A percentile compares a stretch with the other conserved stretches of the same genome.
phyloP scores from a whole-genome alignment of 2,329 filamentous ascomycete species.

The Diaporthe humulicola region DNA sequence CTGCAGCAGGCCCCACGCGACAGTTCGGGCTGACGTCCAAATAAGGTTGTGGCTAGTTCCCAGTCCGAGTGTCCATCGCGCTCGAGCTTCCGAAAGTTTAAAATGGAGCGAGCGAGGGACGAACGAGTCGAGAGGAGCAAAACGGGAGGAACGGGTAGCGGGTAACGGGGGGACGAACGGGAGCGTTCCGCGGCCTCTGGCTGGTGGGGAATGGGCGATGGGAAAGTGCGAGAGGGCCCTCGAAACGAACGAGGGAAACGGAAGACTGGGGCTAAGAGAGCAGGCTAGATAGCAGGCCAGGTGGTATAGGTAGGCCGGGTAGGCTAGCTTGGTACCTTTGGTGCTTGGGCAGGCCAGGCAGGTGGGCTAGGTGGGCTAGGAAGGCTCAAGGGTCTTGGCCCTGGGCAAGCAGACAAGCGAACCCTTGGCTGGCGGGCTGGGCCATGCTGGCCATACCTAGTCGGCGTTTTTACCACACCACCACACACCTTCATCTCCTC shows the following conservation, averaged over 20 bases:
- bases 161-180: conserved; percentile 12
- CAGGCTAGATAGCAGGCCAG: neutral
- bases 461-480: conserved; percentile 10
- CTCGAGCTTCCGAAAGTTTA: conserved; percentile 36
- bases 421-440: conserved; percentile 26
- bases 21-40: conserved; percentile 35
- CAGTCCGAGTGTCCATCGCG: conserved; percentile 35
- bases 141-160: conserved; percentile 6
- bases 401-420: conserved; percentile 4
- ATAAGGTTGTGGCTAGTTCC: conserved; percentile 39
- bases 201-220: neutral
- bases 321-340: neutral
- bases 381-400: conserved; percentile 20
- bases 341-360: neutral
- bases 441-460: conserved; percentile 4
- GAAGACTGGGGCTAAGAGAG: neutral
- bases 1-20: neutral
- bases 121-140: conserved; percentile 11
- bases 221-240: neutral
- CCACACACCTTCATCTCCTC: neutral
- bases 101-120: conserved; percentile 18
- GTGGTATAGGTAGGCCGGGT: neutral
- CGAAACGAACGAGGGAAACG: conserved; percentile 19
- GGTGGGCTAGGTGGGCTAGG: neutral
- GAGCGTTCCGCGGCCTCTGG: conserved; percentile 24